Evolutionary conservation across 495 filamentous ascomycete species (phyloP).

Genomic region (Trichocladium uniseriatum): DNA sequence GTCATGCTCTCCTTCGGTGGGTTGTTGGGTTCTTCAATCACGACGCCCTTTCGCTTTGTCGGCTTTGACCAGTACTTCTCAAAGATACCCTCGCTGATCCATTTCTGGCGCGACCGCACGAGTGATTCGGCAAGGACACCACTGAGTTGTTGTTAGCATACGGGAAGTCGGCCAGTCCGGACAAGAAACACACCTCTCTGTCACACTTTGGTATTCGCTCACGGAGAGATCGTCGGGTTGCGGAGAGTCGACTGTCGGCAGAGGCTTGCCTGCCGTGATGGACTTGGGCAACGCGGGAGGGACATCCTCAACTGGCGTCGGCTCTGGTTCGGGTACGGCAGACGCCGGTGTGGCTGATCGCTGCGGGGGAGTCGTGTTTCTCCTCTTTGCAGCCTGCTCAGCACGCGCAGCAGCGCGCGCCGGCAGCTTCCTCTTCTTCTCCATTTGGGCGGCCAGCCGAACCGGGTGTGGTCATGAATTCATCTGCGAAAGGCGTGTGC

Average conservation of each 20-base stretch:
- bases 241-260: conserved; percentile 63
- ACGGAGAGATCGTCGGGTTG: conserved; percentile 55
- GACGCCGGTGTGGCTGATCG: conserved; percentile 31
- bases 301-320: conserved; percentile 19
- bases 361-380: conserved; percentile 33
- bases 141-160: conserved; percentile 36
- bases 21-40: conserved; percentile 61
- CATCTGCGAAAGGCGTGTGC: conserved; percentile 7
- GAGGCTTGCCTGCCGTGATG: conserved; percentile 46
- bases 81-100: conserved; percentile 81
- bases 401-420: conserved; percentile 43
- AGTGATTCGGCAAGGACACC: conserved; percentile 78
- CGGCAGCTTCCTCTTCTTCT: conserved; percentile 49
- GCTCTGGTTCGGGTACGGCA: conserved; percentile 24
- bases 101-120: conserved; percentile 74
- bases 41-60: conserved; percentile 63
- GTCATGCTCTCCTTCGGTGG: conserved; percentile 81
- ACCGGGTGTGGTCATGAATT: conserved; percentile 19
- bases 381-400: conserved; percentile 43
- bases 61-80: conserved; percentile 93
- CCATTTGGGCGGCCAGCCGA: conserved; percentile 31
- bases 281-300: conserved; percentile 54
- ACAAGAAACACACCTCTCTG: conserved; percentile 57
- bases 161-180: not conserved
- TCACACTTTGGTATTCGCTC: conserved; percentile 71